Percentiles rank a stretch among this genome's conserved stretches.
phyloP scores from a whole-genome alignment of 108 stramenopile genomes.

The Nitzschia putrida region DNA sequence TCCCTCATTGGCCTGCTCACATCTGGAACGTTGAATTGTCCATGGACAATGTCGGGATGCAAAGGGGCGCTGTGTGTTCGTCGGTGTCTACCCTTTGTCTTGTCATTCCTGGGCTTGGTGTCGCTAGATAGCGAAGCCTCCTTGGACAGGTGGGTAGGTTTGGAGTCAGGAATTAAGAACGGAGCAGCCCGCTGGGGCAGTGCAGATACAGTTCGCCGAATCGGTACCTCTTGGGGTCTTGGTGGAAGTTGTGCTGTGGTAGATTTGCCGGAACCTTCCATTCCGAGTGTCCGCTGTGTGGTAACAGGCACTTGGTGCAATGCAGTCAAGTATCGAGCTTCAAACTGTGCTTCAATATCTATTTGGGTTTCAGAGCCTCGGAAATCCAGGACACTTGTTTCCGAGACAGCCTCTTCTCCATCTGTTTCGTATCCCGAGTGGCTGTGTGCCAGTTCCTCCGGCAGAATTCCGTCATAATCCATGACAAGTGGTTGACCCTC shows the following conservation, averaged over 20 bases:
- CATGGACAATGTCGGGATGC: background rate
- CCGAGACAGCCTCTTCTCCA: constrained; percentile 10
- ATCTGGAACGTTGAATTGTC: background rate
- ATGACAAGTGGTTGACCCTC: constrained; percentile 46
- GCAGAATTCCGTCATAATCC: constrained; percentile 31
- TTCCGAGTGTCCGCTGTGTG: background rate
- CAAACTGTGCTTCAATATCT: constrained; percentile 40
- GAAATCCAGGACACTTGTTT: background rate
- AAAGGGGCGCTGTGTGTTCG: constrained; percentile 44
- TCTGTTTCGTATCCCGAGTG: constrained; percentile 32
- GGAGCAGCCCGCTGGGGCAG: background rate
- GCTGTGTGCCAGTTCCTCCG: constrained; percentile 18
- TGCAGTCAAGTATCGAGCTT: constrained; percentile 1
- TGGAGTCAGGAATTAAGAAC: background rate
- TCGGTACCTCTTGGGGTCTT: constrained; percentile 3
- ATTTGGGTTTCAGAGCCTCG: constrained; percentile 15
- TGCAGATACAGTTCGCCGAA: background rate
- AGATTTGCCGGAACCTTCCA: background rate
- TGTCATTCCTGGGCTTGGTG: background rate
- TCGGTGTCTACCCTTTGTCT: constrained; percentile 27
- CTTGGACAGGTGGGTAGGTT: background rate
- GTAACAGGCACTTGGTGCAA: background rate
- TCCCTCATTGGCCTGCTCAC: background rate
- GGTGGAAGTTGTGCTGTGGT: constrained; percentile 3
- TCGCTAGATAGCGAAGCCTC: background rate